Base-by-base conservation (phyloP, 2,329 filamentous ascomycete genomes). In the Fusarium albosuccineum region DNA sequence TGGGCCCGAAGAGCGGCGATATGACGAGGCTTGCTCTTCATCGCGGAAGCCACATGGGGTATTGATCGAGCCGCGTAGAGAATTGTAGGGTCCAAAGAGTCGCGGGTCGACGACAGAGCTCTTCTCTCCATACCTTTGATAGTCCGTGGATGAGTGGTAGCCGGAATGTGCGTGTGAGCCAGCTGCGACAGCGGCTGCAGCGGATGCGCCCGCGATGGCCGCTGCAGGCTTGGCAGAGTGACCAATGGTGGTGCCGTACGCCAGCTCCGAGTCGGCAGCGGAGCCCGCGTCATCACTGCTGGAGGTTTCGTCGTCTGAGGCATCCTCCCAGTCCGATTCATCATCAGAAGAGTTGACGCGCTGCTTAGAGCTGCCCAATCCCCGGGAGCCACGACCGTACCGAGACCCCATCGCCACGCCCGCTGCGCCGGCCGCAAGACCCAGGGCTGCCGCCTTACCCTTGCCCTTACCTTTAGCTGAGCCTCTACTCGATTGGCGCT, bases 81-180 rank as follows among this genome's bases (percentile, higher is more conserved):
- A 89, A 74, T 89, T 90, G 55, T 84, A 78, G 13, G 86, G 87
- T 5, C 87, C 87, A 72, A 89, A 89, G 39, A 87, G 78, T 62
- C 80, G 78, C 11, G 87, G 88, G 65, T 89, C 87, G 46, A 89
- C 87, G 27, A 87, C 76, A 17, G 84, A 85, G 48, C 77, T 81
- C 73, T 83, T 85, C 50, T 79, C 75, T 46, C 72, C 62, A 44
- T 75, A 67, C 30, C 50, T 52, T 17, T 53, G 63, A 27, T 60
- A 39, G 22, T 70, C 67, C 8, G 61, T 48, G 16, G 57, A 30
- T 10, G 62, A 62, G 10, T 57, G 64, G 34, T 68, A 62, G 44
- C 57, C 53, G 16, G 41, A 76, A 71, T 49, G 81, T 75, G 62
- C 54, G 50, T 48, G 59, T 8, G 62, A 50, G 53, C 73, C 80